Conservation (phyloP, 1,284 basidiomycete species). For the Cryptococcus sp. region DNA sequence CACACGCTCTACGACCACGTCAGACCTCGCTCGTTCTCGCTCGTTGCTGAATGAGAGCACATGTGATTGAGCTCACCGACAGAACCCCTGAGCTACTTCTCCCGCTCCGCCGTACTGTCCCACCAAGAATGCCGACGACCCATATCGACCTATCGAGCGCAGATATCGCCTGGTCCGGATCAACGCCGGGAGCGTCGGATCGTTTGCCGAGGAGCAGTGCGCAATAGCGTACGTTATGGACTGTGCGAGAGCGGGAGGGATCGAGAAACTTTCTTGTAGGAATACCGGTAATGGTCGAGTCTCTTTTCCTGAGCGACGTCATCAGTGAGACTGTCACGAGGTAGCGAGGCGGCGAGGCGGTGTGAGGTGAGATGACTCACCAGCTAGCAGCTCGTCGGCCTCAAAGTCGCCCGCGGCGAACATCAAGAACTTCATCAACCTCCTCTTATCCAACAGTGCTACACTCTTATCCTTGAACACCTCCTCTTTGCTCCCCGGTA, state of each 20-base stretch:
- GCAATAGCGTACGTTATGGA: slow-evolving; percentile 74
- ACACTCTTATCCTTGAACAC: slow-evolving; percentile 85
- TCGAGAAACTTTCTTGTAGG: slow-evolving; percentile 63
- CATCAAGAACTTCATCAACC: slow-evolving; percentile 88
- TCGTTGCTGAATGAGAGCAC: background rate
- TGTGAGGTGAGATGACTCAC: slow-evolving; percentile 3
- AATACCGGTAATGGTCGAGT: slow-evolving; percentile 64
- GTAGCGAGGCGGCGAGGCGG: background rate
- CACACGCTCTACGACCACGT: slow-evolving; percentile 64
- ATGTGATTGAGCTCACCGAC: slow-evolving; percentile 55
- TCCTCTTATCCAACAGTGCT: slow-evolving; percentile 79
- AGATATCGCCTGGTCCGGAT: slow-evolving; percentile 71
- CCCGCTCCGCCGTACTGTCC: slow-evolving; percentile 93
- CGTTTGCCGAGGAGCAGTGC: slow-evolving; percentile 61
- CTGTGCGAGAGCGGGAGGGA: slow-evolving; percentile 62
- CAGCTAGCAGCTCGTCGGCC: slow-evolving; percentile 49
- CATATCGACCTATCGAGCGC: slow-evolving; percentile 80
- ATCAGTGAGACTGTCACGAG: too few species aligned
- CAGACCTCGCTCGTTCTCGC: background rate
- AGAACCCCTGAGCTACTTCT: slow-evolving; percentile 91
- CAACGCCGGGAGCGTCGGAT: slow-evolving; percentile 66
- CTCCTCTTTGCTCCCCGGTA: slow-evolving; percentile 90
- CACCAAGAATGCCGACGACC: slow-evolving; percentile 84
- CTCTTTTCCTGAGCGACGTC: slow-evolving; percentile 56
- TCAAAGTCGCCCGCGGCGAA: slow-evolving; percentile 78